Conservation (phyloP, 1,139 yeast species). For the Geotrichum citri-aurantii region DNA sequence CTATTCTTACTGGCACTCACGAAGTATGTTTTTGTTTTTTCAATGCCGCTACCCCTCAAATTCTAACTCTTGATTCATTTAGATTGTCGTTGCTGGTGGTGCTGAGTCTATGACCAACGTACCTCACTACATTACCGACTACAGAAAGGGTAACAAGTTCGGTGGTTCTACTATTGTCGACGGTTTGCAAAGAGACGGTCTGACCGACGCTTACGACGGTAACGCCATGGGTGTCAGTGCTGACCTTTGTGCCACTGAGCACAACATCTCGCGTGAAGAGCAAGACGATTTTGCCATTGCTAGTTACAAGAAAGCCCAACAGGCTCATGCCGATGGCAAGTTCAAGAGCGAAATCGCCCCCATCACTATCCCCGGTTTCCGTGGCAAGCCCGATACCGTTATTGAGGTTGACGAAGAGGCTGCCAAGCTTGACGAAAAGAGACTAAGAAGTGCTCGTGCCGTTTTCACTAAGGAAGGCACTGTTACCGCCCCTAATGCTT, state of each 20-base stretch:
- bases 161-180: slow-evolving; percentile 78
- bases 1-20: slow-evolving; percentile 81
- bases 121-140: slow-evolving; percentile 85
- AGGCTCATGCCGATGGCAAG: slow-evolving; percentile 74
- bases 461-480: slow-evolving; percentile 85
- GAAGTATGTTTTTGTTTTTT: slow-evolving; percentile 38
- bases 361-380: slow-evolving; percentile 75
- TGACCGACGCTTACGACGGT: slow-evolving; percentile 81
- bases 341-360: slow-evolving; percentile 79
- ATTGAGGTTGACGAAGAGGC: slow-evolving; percentile 74
- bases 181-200: slow-evolving; percentile 87
- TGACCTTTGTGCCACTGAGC: slow-evolving; percentile 84
- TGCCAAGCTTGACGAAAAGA: slow-evolving; percentile 68
- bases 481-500: slow-evolving; percentile 94
- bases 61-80: background rate
- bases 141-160: slow-evolving; percentile 82
- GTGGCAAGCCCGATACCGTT: slow-evolving; percentile 85
- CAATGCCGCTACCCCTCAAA: background rate
- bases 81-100: slow-evolving; percentile 89
- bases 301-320: slow-evolving; percentile 80
- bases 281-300: slow-evolving; percentile 87
- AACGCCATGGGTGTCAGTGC: slow-evolving; percentile 94
- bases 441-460: slow-evolving; percentile 75
- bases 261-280: slow-evolving; percentile 54
- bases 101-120: slow-evolving; percentile 96